Conservation (phyloP, 176 grass and related monocot species). For the Sorghum bicolor region Sorghum_bicolor_NCBIv3 NC_012872.2:62365001-62365500, state of each 20-base stretch:
- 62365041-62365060: neutral
- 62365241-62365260: neutral
- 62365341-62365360: conserved; percentile 73
- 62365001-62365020: neutral
- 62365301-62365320: conserved; percentile 47
- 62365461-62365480: conserved; percentile 60
- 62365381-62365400: conserved; percentile 67
- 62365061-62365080: neutral
- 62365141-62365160: neutral
- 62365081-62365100: neutral
- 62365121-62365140: conserved; percentile 26
- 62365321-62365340: conserved; percentile 68
- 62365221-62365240: conserved; percentile 66
- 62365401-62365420: conserved; percentile 46
- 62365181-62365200: conserved; percentile 81
- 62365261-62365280: neutral
- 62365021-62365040: neutral
- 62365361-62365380: conserved; percentile 44
- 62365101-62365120: neutral
- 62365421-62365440: conserved; percentile 56
- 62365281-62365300: neutral
- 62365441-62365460: conserved; percentile 72
- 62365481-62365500: conserved; percentile 48
- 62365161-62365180: conserved; percentile 75
- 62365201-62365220: conserved; percentile 69